These are phyloP conservation scores for Coriaria nepalensis DNA, from an alignment of 306 rosid species.

Conservation along the genomic window DNA sequence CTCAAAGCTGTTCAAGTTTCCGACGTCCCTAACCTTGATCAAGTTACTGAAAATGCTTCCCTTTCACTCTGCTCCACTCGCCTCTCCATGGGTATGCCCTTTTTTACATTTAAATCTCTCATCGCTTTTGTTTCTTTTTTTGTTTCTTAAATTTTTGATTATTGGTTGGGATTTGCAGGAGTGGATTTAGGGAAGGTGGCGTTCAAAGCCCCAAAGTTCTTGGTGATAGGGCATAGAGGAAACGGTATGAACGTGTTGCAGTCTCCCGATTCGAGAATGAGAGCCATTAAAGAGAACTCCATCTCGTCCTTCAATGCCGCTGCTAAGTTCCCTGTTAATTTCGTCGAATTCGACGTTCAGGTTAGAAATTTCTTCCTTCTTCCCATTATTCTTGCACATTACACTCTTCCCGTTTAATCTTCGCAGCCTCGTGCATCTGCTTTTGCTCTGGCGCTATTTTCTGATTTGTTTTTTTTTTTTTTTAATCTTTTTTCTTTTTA, in stretches of 20 bases:
- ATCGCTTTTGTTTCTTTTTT: neutral
- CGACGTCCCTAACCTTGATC: conserved; percentile 44
- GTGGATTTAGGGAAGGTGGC: conserved; percentile 28
- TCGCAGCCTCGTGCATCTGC: neutral
- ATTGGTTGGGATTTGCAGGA: conserved; percentile 7
- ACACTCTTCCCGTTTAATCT: neutral
- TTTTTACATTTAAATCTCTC: neutral
- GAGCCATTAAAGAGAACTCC: conserved; percentile 37
- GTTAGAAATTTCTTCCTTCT: conserved; percentile 11
- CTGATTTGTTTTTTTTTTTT: neutral
- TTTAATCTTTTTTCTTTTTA: neutral
- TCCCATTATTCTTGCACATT: too few species aligned
- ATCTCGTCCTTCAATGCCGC: conserved; percentile 39
- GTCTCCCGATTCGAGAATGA: conserved; percentile 35
- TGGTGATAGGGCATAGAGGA: conserved; percentile 46
- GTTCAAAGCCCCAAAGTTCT: conserved; percentile 20
- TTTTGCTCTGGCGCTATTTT: too few species aligned
- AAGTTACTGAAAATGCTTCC: conserved; percentile 31
- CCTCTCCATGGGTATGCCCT: conserved; percentile 21
- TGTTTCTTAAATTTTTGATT: too few species aligned
- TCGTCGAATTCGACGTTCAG: conserved; percentile 49
- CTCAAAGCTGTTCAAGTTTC: conserved; percentile 44
- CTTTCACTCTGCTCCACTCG: conserved; percentile 17
- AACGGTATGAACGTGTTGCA: conserved; percentile 42
- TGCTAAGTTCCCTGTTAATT: conserved; percentile 31